These are phyloP conservation scores for Pichiaceae sp. DNA, from an alignment of 1,139 yeast genomes.

Conservation along the genomic window DNA sequence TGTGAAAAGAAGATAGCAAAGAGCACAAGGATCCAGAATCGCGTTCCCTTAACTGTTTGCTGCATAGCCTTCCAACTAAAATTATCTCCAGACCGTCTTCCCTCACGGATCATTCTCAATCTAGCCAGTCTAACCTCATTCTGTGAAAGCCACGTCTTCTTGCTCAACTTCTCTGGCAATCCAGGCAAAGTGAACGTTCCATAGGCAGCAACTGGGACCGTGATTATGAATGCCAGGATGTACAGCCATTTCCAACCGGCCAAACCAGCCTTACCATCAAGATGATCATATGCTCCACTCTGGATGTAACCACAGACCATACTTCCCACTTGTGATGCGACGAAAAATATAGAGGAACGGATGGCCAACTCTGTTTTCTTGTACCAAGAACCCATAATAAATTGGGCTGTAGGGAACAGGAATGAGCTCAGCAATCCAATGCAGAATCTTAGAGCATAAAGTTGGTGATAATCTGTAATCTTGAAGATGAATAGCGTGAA, in stretches of 20 bases:
- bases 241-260: constrained; percentile 70
- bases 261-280: constrained; percentile 33
- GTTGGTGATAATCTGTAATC: constrained; percentile 31
- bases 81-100: constrained; percentile 12
- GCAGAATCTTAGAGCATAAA: constrained; percentile 46
- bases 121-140: constrained; percentile 16
- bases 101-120: constrained; percentile 12
- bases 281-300: constrained; percentile 25
- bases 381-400: constrained; percentile 55
- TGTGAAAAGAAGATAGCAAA: constrained; percentile 25
- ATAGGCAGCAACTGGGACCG: constrained; percentile 49
- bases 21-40: constrained; percentile 20
- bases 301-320: constrained; percentile 38
- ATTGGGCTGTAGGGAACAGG: constrained; percentile 51
- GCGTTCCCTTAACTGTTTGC: constrained; percentile 16
- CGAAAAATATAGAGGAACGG: constrained; percentile 34
- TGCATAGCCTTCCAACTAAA: constrained; percentile 9
- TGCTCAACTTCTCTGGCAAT: constrained; percentile 13
- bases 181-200: constrained; percentile 51
- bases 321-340: constrained; percentile 36
- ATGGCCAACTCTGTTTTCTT: constrained; percentile 33
- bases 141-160: constrained; percentile 4
- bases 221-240: constrained; percentile 51
- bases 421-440: constrained; percentile 60
- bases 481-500: constrained; percentile 49